Conservation (phyloP, 78 protist species). For the Thecamonas trahens region DNA sequence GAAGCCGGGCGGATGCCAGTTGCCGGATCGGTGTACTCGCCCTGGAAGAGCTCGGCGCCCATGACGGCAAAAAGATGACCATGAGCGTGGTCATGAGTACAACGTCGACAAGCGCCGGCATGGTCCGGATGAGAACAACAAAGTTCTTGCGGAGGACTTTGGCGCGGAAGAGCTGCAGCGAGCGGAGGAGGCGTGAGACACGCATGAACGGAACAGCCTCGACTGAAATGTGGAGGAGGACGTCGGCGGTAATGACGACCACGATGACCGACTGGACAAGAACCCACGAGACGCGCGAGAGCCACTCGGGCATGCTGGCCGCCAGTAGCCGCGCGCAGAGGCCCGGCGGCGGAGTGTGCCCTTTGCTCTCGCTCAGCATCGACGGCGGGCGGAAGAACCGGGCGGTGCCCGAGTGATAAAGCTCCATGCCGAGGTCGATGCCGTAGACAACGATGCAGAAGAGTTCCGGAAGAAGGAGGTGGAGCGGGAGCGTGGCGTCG, state of each 20-base stretch:
- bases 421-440: not conserved
- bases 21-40: not conserved
- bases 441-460: not conserved
- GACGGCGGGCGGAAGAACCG: not conserved
- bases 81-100: not conserved
- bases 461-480: not conserved
- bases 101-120: not conserved
- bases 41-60: not conserved
- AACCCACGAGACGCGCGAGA: not conserved
- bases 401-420: not conserved
- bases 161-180: not conserved
- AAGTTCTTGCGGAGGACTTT: not conserved
- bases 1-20: not conserved
- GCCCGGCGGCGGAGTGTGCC: no score
- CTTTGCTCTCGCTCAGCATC: no score
- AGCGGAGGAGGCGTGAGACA: not conserved
- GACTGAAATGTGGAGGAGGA: no score
- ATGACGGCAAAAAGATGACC: not conserved
- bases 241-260: not conserved
- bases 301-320: not conserved
- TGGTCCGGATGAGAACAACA: not conserved
- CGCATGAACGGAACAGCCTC: no score
- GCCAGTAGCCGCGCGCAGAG: no score
- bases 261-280: not conserved
- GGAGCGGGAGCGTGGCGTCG: not conserved